phyloP scores from a whole-genome alignment of 495 filamentous ascomycete genomes.

The Lasiosphaeris hirsuta region DNA sequence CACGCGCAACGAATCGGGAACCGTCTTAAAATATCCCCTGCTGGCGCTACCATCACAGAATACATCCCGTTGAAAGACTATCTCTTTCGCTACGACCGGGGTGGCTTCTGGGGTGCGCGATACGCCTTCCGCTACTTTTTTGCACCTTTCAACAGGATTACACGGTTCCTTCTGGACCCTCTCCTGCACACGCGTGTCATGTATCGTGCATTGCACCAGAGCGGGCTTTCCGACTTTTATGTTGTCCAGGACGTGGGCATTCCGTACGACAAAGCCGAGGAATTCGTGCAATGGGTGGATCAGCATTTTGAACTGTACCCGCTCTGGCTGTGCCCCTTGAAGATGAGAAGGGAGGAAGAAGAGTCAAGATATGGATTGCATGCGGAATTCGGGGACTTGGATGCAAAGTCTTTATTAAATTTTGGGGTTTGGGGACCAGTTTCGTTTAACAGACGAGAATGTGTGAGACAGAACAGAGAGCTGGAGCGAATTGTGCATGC shows the following conservation, averaged over 20 bases:
- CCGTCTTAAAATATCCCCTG: not conserved
- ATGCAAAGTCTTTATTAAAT: slow-evolving; percentile 35
- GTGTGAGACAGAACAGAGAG: slow-evolving; percentile 50
- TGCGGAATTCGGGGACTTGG: slow-evolving; percentile 32
- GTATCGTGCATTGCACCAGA: slow-evolving; percentile 53
- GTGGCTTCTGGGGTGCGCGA: slow-evolving; percentile 55
- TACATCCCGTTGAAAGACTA: slow-evolving; percentile 51
- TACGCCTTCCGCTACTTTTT: slow-evolving; percentile 52
- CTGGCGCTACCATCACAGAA: slow-evolving; percentile 9
- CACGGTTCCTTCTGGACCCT: slow-evolving; percentile 46
- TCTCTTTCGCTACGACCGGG: slow-evolving; percentile 61
- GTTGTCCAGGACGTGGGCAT: slow-evolving; percentile 56
- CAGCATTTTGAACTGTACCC: slow-evolving; percentile 46
- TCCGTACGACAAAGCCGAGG: slow-evolving; percentile 36
- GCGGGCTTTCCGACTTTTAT: slow-evolving; percentile 43
- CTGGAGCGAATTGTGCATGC: slow-evolving; percentile 58
- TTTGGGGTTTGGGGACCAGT: slow-evolving; percentile 49
- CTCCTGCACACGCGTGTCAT: slow-evolving; percentile 58
- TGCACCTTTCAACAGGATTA: slow-evolving; percentile 52
- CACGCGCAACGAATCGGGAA: slow-evolving; percentile 33
- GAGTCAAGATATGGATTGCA: slow-evolving; percentile 35
- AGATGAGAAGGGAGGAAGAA: slow-evolving; percentile 16
- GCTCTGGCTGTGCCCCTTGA: slow-evolving; percentile 56
- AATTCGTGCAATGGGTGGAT: slow-evolving; percentile 43
- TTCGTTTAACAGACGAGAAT: slow-evolving; percentile 25